Evolutionary conservation across 1,284 basidiomycete genomes (phyloP).

Genomic region (Melampsora larici-populina): DNA sequence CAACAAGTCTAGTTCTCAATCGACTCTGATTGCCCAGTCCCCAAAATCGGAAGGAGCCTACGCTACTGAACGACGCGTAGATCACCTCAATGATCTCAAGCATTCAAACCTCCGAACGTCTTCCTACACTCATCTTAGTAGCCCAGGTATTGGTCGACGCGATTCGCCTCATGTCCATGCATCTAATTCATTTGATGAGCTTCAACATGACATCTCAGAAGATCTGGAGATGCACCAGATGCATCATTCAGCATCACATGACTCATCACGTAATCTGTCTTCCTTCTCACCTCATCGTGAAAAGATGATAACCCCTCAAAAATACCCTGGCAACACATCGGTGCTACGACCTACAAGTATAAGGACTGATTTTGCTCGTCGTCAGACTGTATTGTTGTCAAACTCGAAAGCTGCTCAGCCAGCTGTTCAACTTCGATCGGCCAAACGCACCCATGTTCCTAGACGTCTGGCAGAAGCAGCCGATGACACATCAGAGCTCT

Average conservation of each 20-base stretch:
- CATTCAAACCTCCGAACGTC: background rate
- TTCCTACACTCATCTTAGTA: conserved; percentile 19
- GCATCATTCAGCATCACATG: background rate
- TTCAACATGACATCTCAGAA: conserved; percentile 7
- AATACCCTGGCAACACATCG: background rate
- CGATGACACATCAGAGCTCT: conserved; percentile 32
- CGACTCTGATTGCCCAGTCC: conserved; percentile 23
- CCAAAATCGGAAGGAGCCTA: background rate
- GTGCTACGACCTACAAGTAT: background rate
- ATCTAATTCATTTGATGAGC: conserved; percentile 15
- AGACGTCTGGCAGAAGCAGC: conserved; percentile 21
- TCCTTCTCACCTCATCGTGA: conserved; percentile 24
- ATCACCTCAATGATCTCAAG: background rate
- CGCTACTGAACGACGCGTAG: background rate
- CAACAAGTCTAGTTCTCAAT: conserved; percentile 27
- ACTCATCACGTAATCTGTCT: conserved; percentile 1
- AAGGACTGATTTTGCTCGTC: background rate
- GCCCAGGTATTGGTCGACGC: conserved; percentile 38
- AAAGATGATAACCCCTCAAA: conserved; percentile 3
- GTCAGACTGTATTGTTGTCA: conserved; percentile 9
- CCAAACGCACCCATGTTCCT: conserved; percentile 14
- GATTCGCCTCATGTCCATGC: conserved; percentile 24
- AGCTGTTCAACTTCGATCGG: conserved; percentile 3
- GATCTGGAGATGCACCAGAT: background rate
- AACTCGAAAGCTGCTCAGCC: conserved; percentile 20